phyloP scores from a whole-genome alignment of 768 basidiomycete species.

The Calocybe cyanea region DNA sequence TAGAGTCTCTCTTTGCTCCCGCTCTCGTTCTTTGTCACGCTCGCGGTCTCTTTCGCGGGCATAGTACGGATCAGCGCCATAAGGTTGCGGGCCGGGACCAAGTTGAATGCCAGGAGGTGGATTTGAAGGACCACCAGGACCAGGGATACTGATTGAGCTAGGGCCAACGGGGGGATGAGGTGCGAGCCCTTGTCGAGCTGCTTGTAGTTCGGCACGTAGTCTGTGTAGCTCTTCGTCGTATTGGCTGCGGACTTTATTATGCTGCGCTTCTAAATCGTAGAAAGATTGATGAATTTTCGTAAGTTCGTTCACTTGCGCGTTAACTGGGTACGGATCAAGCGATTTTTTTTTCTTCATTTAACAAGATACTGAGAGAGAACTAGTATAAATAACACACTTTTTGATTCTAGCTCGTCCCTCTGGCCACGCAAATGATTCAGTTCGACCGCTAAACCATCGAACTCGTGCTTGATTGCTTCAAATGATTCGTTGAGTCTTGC shows the following conservation, averaged over 20 bases:
- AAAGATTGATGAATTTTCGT: constrained; percentile 16
- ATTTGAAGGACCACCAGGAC: constrained; percentile 16
- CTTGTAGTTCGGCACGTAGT: constrained; percentile 11
- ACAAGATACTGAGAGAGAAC: too few relatives aligned
- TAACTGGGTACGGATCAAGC: constrained; percentile 8
- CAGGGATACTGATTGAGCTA: constrained; percentile 14
- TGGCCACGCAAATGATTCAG: constrained; percentile 65
- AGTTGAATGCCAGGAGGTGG: constrained; percentile 16
- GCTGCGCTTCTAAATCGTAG: constrained; percentile 16
- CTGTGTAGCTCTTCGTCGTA: constrained; percentile 16
- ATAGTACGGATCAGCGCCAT: constrained; percentile 20
- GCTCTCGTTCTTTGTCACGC: constrained; percentile 22
- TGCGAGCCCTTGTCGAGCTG: constrained; percentile 17
- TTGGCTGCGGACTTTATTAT: constrained; percentile 16
- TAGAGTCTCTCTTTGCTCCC: constrained; percentile 27
- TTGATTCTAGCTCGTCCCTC: constrained; percentile 86
- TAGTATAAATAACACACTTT: constrained; percentile 51
- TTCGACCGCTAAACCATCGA: constrained; percentile 71
- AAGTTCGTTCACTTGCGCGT: constrained; percentile 11
- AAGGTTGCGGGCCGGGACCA: constrained; percentile 13
- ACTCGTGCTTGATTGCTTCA: constrained; percentile 80
- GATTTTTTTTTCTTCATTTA: too few relatives aligned
- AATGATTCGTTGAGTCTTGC: constrained; percentile 73
- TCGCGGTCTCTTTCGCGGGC: constrained; percentile 21
- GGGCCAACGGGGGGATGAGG: constrained; percentile 19